Evolutionary conservation across 805 yeast genomes (phyloP).

Genomic region (Kodamaea restingae): DNA sequence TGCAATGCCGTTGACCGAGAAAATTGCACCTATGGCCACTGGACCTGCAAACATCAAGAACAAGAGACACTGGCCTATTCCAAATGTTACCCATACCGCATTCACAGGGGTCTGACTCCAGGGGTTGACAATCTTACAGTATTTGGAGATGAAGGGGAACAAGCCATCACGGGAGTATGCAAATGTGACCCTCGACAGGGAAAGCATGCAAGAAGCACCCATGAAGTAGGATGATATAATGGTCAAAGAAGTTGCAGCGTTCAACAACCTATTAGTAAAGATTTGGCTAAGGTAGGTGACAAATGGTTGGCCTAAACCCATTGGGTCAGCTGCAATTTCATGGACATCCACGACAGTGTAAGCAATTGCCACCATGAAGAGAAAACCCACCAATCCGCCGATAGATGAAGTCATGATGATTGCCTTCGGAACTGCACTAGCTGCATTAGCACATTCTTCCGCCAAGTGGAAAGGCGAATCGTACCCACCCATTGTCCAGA

Average conservation of each 20-base stretch:
- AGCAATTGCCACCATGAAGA: slow-evolving; percentile 56
- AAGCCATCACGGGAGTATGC: slow-evolving; percentile 68
- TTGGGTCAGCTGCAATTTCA: slow-evolving; percentile 43
- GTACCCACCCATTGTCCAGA: slow-evolving; percentile 73
- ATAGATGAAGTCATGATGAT: slow-evolving; percentile 54
- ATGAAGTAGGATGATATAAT: slow-evolving; percentile 42
- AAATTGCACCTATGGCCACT: slow-evolving; percentile 66
- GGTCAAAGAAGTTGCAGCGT: slow-evolving; percentile 41
- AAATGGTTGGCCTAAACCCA: slow-evolving; percentile 58
- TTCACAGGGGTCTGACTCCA: slow-evolving; percentile 58
- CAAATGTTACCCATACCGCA: slow-evolving; percentile 58
- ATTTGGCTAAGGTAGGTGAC: slow-evolving; percentile 52
- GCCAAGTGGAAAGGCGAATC: slow-evolving; percentile 72
- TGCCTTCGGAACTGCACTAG: slow-evolving; percentile 61
- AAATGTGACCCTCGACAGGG: slow-evolving; percentile 65
- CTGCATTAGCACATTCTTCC: slow-evolving; percentile 68
- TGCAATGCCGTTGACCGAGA: slow-evolving; percentile 69
- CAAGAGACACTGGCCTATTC: slow-evolving; percentile 52
- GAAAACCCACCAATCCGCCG: slow-evolving; percentile 55
- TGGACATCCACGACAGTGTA: slow-evolving; percentile 53
- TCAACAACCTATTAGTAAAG: slow-evolving; percentile 37
- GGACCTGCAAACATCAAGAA: slow-evolving; percentile 61
- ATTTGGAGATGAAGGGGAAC: slow-evolving; percentile 49
- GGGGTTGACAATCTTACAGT: slow-evolving; percentile 47
- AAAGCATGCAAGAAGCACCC: slow-evolving; percentile 56